Evolutionary conservation across 257 asterid genomes (phyloP).

Genomic region (Mentha longifolia): DNA sequence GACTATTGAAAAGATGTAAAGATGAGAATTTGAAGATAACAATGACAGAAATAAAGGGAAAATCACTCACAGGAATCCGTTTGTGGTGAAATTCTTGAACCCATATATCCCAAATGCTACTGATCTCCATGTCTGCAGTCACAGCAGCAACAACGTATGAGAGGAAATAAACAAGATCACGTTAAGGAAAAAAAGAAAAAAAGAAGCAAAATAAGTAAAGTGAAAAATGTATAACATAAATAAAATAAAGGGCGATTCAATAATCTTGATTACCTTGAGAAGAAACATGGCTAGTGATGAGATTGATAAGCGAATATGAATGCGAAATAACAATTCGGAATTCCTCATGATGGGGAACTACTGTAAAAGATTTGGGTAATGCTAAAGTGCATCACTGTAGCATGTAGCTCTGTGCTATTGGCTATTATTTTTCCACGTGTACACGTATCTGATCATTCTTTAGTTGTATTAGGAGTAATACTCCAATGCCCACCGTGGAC

Average conservation of each 20-base stretch:
- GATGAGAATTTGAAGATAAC: neutral
- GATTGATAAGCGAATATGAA: constrained; percentile 43
- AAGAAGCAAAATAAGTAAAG: too few relatives aligned
- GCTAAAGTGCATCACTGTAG: neutral
- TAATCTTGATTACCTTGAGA: constrained; percentile 52
- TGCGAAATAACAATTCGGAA: constrained; percentile 30
- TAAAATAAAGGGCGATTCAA: neutral
- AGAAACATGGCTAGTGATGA: constrained; percentile 65
- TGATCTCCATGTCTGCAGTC: constrained; percentile 73
- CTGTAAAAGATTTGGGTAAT: neutral
- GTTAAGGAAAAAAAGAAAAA: too few relatives aligned
- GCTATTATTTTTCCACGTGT: constrained; percentile 38
- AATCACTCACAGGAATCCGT: constrained; percentile 62
- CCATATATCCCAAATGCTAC: constrained; percentile 76
- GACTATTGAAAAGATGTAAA: neutral
- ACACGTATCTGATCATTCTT: neutral
- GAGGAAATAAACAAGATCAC: neutral
- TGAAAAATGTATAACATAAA: too few relatives aligned
- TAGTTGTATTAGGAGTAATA: too few relatives aligned
- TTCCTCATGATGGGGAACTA: constrained; percentile 23
- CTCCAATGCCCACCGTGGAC: too few relatives aligned
- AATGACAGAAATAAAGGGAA: neutral
- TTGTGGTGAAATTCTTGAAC: constrained; percentile 78
- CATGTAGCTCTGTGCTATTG: constrained; percentile 14
- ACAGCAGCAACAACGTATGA: constrained; percentile 13